phyloP scores from a whole-genome alignment of 768 basidiomycete genomes.

The Suillus plorans region DNA sequence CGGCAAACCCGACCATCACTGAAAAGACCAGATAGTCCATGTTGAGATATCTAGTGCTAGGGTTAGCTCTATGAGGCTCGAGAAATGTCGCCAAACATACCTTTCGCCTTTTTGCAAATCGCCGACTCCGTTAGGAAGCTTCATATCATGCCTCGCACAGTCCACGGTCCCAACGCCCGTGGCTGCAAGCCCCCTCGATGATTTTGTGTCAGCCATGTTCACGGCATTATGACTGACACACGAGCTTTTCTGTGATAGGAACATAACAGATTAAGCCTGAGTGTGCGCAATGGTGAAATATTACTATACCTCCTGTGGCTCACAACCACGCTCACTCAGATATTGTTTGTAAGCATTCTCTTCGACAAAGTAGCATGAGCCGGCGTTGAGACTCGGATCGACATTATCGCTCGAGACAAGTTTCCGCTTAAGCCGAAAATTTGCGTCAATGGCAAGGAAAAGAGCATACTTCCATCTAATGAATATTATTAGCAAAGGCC shows the following conservation, averaged over 20 bases:
- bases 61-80: neutral
- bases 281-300: too few species aligned
- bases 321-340: too few species aligned
- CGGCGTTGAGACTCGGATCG: too few species aligned
- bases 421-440: too few species aligned
- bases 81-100: slow-evolving; percentile 5
- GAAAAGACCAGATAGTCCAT: neutral
- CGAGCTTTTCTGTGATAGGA: slow-evolving; percentile 19
- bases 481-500: too few species aligned
- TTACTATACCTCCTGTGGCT: too few species aligned
- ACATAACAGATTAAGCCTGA: too few species aligned
- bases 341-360: too few species aligned
- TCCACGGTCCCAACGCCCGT: slow-evolving; percentile 2
- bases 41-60: neutral
- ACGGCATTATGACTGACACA: slow-evolving; percentile 12
- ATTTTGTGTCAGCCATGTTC: neutral
- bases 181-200: neutral
- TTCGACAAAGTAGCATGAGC: too few species aligned
- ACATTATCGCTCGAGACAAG: too few species aligned
- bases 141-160: slow-evolving; percentile 21
- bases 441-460: too few species aligned
- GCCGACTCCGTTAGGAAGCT: slow-evolving; percentile 13
- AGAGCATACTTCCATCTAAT: too few species aligned
- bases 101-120: slow-evolving; percentile 15
- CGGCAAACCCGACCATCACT: neutral